Evolutionary conservation across 2,329 filamentous ascomycete genomes (phyloP), one percentile per base, ranked within the genome.

Genomic region (Malbranchea zuffiana): DNA sequence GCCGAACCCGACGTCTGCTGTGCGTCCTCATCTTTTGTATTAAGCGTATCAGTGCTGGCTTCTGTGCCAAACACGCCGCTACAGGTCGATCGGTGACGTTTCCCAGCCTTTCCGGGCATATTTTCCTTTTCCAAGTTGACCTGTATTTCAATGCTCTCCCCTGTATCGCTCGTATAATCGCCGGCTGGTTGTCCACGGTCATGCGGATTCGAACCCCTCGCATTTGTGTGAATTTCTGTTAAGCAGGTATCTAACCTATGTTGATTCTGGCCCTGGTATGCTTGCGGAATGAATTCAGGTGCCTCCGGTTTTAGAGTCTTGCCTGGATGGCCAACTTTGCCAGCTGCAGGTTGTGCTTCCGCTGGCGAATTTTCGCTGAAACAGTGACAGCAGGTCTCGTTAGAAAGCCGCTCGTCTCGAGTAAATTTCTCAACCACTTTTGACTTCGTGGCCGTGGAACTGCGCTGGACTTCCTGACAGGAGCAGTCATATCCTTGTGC

Each of bases 271-370:
- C 18, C 18, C 18, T 40, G 34, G 20, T 40, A 39, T 38, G 37
- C 31, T 12, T 34, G 35, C 29, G 60, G 61, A 28, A 64, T 41
- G 41, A 63, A 63, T 38, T 59, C 59, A 11, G 59, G 59, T n/a
- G 59, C 59, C 36, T 63, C 58, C 5, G 60, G 53, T 43, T 61
- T 65, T 37, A 30, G 21, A 30, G 21, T 40, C 48, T 38, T 39
- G 45, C 31, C 31, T 29, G 29, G n/a, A 18, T 21, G 32, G 8
- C 3, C 23, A 20, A 21, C 25, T 33, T 32, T 37, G 27, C 24
- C 29, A 20, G 2, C 36, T 41, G 27, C 39, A 16, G 21, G 29
- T 5, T 16, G 32, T 32, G 27, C 36, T 31, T n/a, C 43, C 35
- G 13, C 37, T 32, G 11, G 20, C 25, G 7, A 26, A 18, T 19